These are phyloP conservation scores for Rhodotorula babjevae DNA, from an alignment of 768 basidiomycete genomes.

Conservation along the genomic window DNA sequence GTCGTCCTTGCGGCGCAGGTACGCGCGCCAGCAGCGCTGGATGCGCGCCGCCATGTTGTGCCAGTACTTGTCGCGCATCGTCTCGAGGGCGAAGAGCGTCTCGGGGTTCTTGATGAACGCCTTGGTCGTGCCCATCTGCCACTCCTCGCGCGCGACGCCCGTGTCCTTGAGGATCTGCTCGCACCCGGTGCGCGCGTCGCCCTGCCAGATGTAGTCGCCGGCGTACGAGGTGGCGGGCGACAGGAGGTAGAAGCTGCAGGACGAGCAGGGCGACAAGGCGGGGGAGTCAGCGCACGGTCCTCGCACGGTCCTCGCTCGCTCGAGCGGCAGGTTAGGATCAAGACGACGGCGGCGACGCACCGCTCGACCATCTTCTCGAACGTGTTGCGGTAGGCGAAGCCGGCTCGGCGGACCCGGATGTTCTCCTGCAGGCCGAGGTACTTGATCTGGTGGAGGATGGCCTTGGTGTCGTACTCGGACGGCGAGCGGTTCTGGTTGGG, in stretches of 20 bases:
- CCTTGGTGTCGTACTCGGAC: slow-evolving; percentile 87
- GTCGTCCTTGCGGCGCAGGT: slow-evolving; percentile 90
- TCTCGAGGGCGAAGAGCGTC: slow-evolving; percentile 97
- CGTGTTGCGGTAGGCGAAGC: slow-evolving; percentile 95
- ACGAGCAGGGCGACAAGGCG: not conserved
- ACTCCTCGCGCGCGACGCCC: slow-evolving; percentile 91
- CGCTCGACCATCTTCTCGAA: slow-evolving; percentile 99
- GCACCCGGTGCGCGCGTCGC: slow-evolving; percentile 84
- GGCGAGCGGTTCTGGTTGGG: slow-evolving; percentile 90
- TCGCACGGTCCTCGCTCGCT: no score
- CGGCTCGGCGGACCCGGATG: slow-evolving; percentile 91
- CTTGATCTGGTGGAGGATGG: slow-evolving; percentile 96
- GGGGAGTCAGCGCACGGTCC: not conserved
- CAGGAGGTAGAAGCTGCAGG: slow-evolving; percentile 71
- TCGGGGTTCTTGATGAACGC: slow-evolving; percentile 99
- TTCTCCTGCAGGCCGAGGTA: slow-evolving; percentile 98
- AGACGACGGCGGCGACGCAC: slow-evolving; percentile 37
- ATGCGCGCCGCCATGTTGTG: slow-evolving; percentile 98
- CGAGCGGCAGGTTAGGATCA: no score
- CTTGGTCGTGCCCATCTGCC: slow-evolving; percentile 99
- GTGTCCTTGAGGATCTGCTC: slow-evolving; percentile 88
- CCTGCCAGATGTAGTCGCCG: slow-evolving; percentile 95
- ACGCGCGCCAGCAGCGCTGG: slow-evolving; percentile 92
- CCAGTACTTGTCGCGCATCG: slow-evolving; percentile 99
- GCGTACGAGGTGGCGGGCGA: slow-evolving; percentile 95